Base-by-base conservation (phyloP, 1,139 yeast species). In the Kurtzmaniella natalensis region DNA sequence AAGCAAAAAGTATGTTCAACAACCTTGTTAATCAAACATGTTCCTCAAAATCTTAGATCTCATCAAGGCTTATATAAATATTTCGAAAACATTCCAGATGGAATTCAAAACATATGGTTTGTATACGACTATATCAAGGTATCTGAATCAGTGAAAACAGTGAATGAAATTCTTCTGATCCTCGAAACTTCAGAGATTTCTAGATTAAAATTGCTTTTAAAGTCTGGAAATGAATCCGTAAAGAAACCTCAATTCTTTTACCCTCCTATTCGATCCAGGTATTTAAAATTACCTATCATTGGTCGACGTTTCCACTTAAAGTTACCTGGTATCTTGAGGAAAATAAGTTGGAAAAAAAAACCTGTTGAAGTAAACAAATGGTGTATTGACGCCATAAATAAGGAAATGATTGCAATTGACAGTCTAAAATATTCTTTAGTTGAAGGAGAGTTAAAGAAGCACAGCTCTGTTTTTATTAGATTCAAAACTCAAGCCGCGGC, bases 401-500 rank as follows among this genome's bases (percentile, higher is more conserved):
- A 35, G 6, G 37, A 48, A 2, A 51, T 48, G n/a, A 18, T 37
- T 3, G 32, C 30, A 7, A 53, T 59, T 7, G 65, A 51, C 24
- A 32, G 37, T 5, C 51, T 50, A 39, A 64, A 54, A 39, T 21
- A 38, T 8, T 37, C 31, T 8, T 36, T 53, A 25, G 43, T 45
- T 5, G 43, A 47, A 3, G 55, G 48, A 2, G 37, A 42, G 21
- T 38, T 55, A 9, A 33, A 41, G 39, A 55, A 50, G 18, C 54
- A 51, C 32, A 60, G 67, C 30, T 74, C 74, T 35, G 72, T 70
- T 0, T 76, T 82, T 37, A 53, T 82, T 14, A 69, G 70, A 36
- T 81, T 82, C 47, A 56, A 62, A 8, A 59, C 66, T 3, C 68
- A 69, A 20, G 43, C 56, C 5, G 70, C 73, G 2, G 76, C 83